phyloP scores from a whole-genome alignment of 306 rosid species.

The Delonix regia region DNA sequence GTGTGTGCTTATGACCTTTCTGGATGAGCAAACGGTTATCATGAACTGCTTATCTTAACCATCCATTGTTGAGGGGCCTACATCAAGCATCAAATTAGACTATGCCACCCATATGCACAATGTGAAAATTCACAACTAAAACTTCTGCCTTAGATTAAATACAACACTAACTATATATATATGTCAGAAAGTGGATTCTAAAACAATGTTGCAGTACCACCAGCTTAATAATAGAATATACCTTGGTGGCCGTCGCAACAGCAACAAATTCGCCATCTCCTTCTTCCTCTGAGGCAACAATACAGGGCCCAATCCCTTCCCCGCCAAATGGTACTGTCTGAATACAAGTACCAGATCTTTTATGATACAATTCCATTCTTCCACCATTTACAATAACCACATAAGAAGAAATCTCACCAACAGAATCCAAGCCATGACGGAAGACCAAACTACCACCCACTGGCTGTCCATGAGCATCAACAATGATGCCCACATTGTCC shows the following conservation, averaged over 20 bases:
- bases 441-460: constrained; percentile 91
- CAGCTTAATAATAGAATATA: constrained; percentile 39
- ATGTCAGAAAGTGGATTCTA: background rate
- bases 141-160: constrained; percentile 2
- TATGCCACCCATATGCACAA: constrained; percentile 3
- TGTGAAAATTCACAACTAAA: background rate
- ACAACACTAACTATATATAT: background rate
- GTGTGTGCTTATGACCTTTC: background rate
- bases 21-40: background rate
- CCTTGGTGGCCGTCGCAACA: constrained; percentile 84
- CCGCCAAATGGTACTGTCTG: constrained; percentile 78
- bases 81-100: constrained; percentile 19
- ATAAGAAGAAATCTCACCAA: constrained; percentile 84
- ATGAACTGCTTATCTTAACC: constrained; percentile 25
- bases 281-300: constrained; percentile 77
- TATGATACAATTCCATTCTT: constrained; percentile 84
- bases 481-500: constrained; percentile 90
- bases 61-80: background rate
- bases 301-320: constrained; percentile 70
- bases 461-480: constrained; percentile 76
- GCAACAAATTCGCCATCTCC: constrained; percentile 65
- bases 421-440: constrained; percentile 60
- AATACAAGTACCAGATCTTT: constrained; percentile 71
- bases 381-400: constrained; percentile 82
- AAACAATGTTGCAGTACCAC: constrained; percentile 15